phyloP scores from a whole-genome alignment of 805 yeast species.

The Lipomyces japonicus region DNA sequence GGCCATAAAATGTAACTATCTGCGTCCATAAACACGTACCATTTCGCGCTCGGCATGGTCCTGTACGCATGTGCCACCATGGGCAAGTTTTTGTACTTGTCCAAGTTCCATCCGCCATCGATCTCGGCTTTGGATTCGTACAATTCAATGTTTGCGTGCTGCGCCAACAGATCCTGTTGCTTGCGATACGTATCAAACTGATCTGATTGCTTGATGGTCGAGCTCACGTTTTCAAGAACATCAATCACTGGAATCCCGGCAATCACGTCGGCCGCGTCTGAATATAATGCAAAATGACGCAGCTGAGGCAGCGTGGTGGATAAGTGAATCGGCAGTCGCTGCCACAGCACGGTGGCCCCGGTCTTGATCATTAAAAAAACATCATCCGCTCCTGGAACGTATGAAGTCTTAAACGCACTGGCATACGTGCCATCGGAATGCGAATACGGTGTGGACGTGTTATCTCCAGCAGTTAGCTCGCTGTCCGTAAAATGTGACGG shows the following conservation, averaged over 20 bases:
- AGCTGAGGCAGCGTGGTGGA: conserved; percentile 37
- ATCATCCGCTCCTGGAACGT: conserved; percentile 22
- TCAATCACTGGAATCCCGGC: conserved; percentile 38
- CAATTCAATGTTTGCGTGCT: conserved; percentile 30
- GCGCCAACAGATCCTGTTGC: conserved; percentile 29
- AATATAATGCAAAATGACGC: conserved; percentile 37
- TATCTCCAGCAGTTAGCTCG: background rate
- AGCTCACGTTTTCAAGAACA: conserved; percentile 30
- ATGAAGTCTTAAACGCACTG: conserved; percentile 3
- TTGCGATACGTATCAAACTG: conserved; percentile 33
- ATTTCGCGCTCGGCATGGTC: conserved; percentile 31
- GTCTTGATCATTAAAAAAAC: conserved; percentile 39
- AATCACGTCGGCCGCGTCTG: conserved; percentile 36
- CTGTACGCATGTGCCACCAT: conserved; percentile 38
- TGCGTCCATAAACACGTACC: conserved; percentile 41
- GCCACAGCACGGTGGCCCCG: conserved; percentile 38
- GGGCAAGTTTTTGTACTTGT: conserved; percentile 41
- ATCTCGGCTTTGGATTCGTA: conserved; percentile 6
- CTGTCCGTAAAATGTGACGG: background rate
- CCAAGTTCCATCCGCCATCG: conserved; percentile 35
- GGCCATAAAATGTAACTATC: conserved; percentile 36
- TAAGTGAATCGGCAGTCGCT: conserved; percentile 39
- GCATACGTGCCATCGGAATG: conserved; percentile 7
- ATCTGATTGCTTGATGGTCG: conserved; percentile 10
- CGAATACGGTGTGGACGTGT: conserved; percentile 1